A percentile compares a stretch with the other conserved stretches of the same genome.
These are phyloP conservation scores for Sphaceloma murrayae DNA, from an alignment of 2,329 filamentous ascomycete species.

Conservation along the genomic window DNA sequence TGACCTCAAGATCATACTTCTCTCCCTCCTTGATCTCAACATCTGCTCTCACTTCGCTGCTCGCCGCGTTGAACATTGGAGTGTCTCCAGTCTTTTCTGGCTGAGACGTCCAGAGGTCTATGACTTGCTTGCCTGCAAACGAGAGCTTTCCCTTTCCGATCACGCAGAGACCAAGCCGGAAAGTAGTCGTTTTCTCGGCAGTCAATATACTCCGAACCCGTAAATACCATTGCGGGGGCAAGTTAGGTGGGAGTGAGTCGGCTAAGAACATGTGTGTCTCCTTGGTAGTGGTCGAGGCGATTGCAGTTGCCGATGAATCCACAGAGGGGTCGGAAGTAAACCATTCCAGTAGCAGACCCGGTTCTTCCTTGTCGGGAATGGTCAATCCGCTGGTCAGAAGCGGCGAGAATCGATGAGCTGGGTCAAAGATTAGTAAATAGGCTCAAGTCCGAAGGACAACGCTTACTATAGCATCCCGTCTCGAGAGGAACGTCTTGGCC, in stretches of 20 bases:
- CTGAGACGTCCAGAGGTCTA: conserved; percentile 54
- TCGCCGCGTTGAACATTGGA: conserved; percentile 14
- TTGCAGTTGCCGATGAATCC: conserved; percentile 27
- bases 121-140: conserved; percentile 51
- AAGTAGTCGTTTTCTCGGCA: conserved; percentile 50
- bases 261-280: conserved; percentile 37
- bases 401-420: conserved; percentile 5
- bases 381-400: conserved; percentile 6
- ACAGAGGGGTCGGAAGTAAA: conserved; percentile 48
- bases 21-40: conserved; percentile 50
- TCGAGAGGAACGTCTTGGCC: conserved; percentile 19
- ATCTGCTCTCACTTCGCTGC: conserved; percentile 48
- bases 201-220: conserved; percentile 47
- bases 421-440: not conserved
- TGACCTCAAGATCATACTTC: conserved; percentile 50
- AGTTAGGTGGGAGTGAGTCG: conserved; percentile 35
- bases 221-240: conserved; percentile 10
- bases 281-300: conserved; percentile 43
- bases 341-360: conserved; percentile 24
- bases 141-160: conserved; percentile 57
- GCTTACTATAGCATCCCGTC: conserved; percentile 20
- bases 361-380: conserved; percentile 19
- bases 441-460: not conserved
- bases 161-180: conserved; percentile 58
- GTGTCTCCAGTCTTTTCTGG: conserved; percentile 11